Evolutionary conservation across 2,329 filamentous ascomycete species (phyloP).

Genomic region (Laburnicola sp.): DNA sequence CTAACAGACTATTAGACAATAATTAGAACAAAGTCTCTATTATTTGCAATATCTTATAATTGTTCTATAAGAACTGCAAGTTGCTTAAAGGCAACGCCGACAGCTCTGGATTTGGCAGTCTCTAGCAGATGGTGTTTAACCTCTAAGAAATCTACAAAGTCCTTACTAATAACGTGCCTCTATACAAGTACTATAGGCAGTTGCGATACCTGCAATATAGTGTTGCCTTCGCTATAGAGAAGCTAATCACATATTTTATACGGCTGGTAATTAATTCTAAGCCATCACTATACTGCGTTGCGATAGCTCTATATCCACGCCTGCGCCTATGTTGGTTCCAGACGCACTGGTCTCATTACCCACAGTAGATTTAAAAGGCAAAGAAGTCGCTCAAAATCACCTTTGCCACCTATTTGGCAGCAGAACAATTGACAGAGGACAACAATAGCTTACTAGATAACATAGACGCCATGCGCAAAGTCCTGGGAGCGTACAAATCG

Average conservation of each 20-base stretch:
- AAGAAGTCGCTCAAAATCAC: constrained; percentile 1
- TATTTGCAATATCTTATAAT: no score
- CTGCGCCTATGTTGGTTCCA: constrained; percentile 13
- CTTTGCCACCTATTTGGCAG: constrained; percentile 6
- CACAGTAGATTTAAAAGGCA: constrained; percentile 2
- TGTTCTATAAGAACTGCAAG: no score
- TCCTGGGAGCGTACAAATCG: constrained; percentile 2
- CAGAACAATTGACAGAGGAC: not conserved
- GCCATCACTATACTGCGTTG: constrained; percentile 6
- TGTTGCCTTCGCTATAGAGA: constrained; percentile 5
- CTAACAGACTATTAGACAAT: no score
- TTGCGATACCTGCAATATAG: constrained; percentile 3
- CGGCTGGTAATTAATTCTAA: constrained; percentile 7
- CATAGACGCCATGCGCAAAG: not conserved
- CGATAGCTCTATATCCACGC: constrained; percentile 9
- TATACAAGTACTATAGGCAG: not conserved
- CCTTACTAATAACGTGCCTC: not conserved
- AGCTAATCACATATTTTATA: constrained; percentile 13
- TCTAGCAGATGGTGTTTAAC: constrained; percentile 14
- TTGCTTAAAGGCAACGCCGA: constrained; percentile 9
- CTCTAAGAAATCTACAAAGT: constrained; percentile 4
- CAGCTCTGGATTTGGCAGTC: constrained; percentile 7
- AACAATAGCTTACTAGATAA: not conserved
- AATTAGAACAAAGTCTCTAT: no score
- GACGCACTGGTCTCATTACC: constrained; percentile 4